A percentile compares a stretch with the other conserved stretches of the same genome.
These are phyloP conservation scores for Apiospora hydei DNA, from an alignment of 2,329 filamentous ascomycete genomes.

Conservation along the genomic window DNA sequence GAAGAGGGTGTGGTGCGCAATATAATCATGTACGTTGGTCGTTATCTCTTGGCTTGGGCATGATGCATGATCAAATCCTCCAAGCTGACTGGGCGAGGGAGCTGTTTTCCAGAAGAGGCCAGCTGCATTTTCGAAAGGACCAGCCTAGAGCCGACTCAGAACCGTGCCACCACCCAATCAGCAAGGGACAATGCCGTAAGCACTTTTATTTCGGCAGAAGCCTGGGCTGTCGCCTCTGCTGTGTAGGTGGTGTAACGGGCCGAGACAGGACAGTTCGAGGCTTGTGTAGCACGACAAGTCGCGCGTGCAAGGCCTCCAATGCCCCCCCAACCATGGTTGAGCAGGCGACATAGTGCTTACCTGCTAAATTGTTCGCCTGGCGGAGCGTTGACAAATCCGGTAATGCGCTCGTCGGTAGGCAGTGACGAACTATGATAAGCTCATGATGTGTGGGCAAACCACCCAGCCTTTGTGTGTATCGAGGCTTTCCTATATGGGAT, in stretches of 20 bases:
- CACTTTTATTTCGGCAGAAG: conserved; percentile 1
- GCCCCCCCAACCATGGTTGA: background rate
- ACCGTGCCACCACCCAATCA: conserved; percentile 7
- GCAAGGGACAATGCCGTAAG: conserved; percentile 13
- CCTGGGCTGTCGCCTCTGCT: background rate
- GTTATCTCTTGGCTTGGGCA: background rate
- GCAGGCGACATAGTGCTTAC: conserved; percentile 6
- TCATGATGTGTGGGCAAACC: background rate
- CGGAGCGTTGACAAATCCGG: background rate
- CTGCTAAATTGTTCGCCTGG: background rate
- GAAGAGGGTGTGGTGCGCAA: conserved; percentile 4
- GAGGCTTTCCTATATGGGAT: conserved; percentile 2
- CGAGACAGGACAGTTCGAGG: conserved; percentile 12
- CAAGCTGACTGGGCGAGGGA: background rate
- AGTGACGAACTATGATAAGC: background rate
- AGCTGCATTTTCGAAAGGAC: conserved; percentile 14
- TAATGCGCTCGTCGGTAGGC: background rate
- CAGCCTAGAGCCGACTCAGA: background rate
- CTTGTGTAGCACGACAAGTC: conserved; percentile 5
- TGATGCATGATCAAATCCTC: background rate
- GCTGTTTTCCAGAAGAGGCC: conserved; percentile 5
- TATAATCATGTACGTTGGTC: conserved; percentile 5
- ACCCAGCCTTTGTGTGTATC: background rate
- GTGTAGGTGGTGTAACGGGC: conserved; percentile 3
- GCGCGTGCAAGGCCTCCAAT: background rate